Evolutionary conservation across 129 eudicot genomes (phyloP), one percentile per base, ranked within the genome.

Genomic region (Saposhnikovia divaricata): DNA sequence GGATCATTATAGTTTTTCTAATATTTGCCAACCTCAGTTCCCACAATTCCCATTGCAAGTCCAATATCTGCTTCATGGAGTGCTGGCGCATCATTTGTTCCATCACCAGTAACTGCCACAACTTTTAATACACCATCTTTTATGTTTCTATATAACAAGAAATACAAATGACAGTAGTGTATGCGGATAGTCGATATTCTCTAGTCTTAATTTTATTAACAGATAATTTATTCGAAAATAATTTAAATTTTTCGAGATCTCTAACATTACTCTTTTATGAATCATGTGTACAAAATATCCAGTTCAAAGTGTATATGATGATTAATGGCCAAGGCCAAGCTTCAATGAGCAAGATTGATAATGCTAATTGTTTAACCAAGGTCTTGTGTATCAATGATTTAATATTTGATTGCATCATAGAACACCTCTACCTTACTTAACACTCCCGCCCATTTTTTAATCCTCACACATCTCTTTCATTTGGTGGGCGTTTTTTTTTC

Each of bases 1-100:
- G 19, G 5, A 15, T 50, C 57, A 4, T 15, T 50, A 50, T 50
- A 16, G 57, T 50, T 50, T 50, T n/a, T 6, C 3, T 4, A 57
- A 8, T 57, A 57, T 34, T 34, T 8, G 23, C 59, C 23, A 14
- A 51, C 59, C 59, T 90, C 93, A 74, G 98, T 93, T 78, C 96
- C 98, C 43, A 93, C 98, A 81, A 93, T 93, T 74, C 98, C 98
- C 98, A 93, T 90, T 25, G 98, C 96, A 83, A 93, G 91, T 43
- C 98, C 98, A 19, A 93, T 93, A 77, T 93, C 98, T 15, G 98
- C 98, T 85, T 93, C 98, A 77, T 93, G 98, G 75, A 93, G 96
- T 12, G 98, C 98, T 16, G 96, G 98, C 61, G 96, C 98, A 78
- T 93, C 96, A 77, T 93, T 93, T 4, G 96, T 93, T 55, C 96